Evolutionary conservation across 176 grass and related monocot genomes (phyloP).

Genomic region (Zoysia japonica): DNA sequence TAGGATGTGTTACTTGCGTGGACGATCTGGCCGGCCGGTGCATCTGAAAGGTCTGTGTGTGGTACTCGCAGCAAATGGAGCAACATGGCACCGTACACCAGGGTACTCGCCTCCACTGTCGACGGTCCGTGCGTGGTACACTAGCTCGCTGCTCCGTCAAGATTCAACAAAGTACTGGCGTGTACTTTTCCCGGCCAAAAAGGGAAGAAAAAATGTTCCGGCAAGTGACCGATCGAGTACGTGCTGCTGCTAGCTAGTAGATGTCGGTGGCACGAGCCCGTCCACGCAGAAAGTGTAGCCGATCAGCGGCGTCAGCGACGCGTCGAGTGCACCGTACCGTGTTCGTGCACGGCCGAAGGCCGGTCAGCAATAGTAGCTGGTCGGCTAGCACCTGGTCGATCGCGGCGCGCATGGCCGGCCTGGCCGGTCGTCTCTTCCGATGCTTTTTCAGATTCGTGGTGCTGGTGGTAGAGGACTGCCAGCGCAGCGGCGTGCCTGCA

Average conservation of each 20-base stretch:
- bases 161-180: neutral
- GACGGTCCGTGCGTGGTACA: too few species aligned
- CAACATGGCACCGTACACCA: neutral
- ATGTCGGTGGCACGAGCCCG: too few species aligned
- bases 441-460: neutral
- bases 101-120: too few species aligned
- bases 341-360: too few species aligned
- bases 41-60: neutral
- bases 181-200: neutral
- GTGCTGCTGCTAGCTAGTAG: neutral
- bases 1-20: too few species aligned
- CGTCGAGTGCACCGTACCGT: too few species aligned
- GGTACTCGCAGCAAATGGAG: neutral
- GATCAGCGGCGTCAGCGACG: too few species aligned
- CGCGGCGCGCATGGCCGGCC: too few species aligned
- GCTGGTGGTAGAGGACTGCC: neutral
- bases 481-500: neutral
- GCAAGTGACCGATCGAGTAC: neutral
- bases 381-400: too few species aligned
- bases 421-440: neutral
- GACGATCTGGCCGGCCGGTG: neutral
- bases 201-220: neutral
- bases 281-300: too few species aligned
- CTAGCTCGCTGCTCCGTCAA: neutral
- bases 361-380: too few species aligned